phyloP scores from a whole-genome alignment of 805 yeast species.

The Hanseniaspora valbyensis region DNA sequence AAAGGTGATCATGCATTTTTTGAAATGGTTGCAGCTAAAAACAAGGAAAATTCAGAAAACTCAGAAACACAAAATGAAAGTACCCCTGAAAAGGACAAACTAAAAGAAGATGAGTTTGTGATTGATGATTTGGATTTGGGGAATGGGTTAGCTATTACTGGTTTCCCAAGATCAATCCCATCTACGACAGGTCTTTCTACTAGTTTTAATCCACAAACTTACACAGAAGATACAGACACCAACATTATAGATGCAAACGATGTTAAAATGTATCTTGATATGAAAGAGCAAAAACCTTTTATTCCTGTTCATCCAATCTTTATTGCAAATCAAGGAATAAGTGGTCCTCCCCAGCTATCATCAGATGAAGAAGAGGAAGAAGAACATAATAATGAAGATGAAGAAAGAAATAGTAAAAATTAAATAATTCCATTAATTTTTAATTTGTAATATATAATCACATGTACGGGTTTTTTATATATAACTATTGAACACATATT shows the following conservation, averaged over 20 bases:
- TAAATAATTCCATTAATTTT: too few relatives aligned
- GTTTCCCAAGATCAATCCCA: constrained; percentile 11
- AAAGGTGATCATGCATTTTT: neutral
- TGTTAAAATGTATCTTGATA: neutral
- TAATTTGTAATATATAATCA: too few relatives aligned
- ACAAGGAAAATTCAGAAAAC: neutral
- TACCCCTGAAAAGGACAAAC: too few relatives aligned
- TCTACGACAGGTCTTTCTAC: constrained; percentile 8
- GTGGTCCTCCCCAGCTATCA: constrained; percentile 6
- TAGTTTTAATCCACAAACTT: neutral
- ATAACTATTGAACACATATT: too few relatives aligned
- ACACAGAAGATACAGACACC: neutral
- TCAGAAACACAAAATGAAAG: neutral
- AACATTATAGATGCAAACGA: neutral
- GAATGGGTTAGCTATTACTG: constrained; percentile 8
- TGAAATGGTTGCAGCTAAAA: neutral
- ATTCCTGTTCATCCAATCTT: constrained; percentile 2
- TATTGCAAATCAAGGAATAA: constrained; percentile 7
- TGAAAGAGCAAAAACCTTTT: neutral
- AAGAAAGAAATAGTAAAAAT: too few relatives aligned
- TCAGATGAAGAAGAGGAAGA: constrained; percentile 6
- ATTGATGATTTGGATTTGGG: neutral
- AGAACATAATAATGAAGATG: too few relatives aligned
- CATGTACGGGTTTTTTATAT: too few relatives aligned
- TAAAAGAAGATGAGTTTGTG: too few relatives aligned